Evolutionary conservation across 805 yeast species (phyloP).

Genomic region (Cyberlindnera petersonii): DNA sequence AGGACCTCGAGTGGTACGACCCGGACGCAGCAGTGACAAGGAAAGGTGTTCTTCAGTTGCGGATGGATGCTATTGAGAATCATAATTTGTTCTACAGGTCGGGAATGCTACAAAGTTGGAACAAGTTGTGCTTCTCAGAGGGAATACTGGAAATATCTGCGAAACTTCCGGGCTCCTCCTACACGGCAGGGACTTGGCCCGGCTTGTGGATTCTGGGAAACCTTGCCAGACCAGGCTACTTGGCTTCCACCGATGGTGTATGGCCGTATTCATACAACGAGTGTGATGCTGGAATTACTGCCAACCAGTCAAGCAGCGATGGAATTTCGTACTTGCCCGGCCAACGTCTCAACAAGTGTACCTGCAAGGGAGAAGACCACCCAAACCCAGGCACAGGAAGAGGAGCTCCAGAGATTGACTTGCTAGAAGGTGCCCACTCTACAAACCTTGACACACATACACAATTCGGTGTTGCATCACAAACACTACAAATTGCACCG

Average conservation of each 20-base stretch:
- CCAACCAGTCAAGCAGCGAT: constrained; percentile 46
- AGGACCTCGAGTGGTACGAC: constrained; percentile 50
- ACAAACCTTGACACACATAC: constrained; percentile 25
- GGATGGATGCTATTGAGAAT: constrained; percentile 40
- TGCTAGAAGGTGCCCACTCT: constrained; percentile 42
- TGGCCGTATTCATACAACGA: constrained; percentile 48
- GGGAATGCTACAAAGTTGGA: constrained; percentile 48
- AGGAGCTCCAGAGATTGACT: constrained; percentile 51
- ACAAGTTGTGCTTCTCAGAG: constrained; percentile 42
- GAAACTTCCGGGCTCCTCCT: constrained; percentile 40
- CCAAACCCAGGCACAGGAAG: constrained; percentile 47
- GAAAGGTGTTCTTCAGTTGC: constrained; percentile 37
- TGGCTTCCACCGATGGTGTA: constrained; percentile 45
- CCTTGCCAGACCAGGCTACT: constrained; percentile 45
- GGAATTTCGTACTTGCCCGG: constrained; percentile 46
- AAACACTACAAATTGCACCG: constrained; percentile 50
- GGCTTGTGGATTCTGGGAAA: constrained; percentile 50
- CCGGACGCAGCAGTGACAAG: constrained; percentile 44
- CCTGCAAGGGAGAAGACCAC: constrained; percentile 42
- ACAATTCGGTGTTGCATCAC: constrained; percentile 42
- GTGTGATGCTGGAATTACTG: constrained; percentile 49
- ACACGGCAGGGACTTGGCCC: constrained; percentile 46
- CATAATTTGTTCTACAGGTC: constrained; percentile 44
- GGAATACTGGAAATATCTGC: constrained; percentile 42
- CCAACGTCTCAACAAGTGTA: constrained; percentile 41